phyloP scores from a whole-genome alignment of 306 rosid species.

The Quercus gilva region DNA sequence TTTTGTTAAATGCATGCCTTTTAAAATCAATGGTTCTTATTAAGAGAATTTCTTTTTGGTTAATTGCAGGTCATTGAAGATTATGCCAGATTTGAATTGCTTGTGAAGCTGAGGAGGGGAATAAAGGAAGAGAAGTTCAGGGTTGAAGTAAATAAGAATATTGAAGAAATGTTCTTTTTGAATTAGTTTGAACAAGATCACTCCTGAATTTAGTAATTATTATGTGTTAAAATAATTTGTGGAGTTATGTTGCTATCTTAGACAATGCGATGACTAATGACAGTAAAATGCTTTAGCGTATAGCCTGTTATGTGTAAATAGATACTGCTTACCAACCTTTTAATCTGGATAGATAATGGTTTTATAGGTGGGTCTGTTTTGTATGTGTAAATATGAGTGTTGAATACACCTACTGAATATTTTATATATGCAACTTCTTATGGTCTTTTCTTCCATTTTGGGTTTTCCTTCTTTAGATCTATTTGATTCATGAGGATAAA shows the following conservation, averaged over 20 bases:
- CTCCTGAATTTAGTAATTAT: slow-evolving; percentile 1
- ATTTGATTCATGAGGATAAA: no score
- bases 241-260: neutral
- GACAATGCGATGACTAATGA: neutral
- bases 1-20: neutral
- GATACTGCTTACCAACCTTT: neutral
- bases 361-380: neutral
- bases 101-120: slow-evolving; percentile 40
- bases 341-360: neutral
- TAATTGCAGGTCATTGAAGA: slow-evolving; percentile 45
- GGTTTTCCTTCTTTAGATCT: neutral
- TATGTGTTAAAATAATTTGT: neutral
- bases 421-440: neutral
- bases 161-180: slow-evolving; percentile 24
- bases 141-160: slow-evolving; percentile 38
- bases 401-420: neutral
- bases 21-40: neutral
- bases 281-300: neutral
- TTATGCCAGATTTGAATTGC: slow-evolving; percentile 35
- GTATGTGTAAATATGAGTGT: neutral
- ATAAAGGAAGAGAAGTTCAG: slow-evolving; percentile 26
- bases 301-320: neutral
- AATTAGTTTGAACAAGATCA: slow-evolving; percentile 25
- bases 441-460: neutral
- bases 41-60: neutral